Base-by-base conservation (phyloP, 2,329 filamentous ascomycete genomes). In the Neonectria ditissima region DNA sequence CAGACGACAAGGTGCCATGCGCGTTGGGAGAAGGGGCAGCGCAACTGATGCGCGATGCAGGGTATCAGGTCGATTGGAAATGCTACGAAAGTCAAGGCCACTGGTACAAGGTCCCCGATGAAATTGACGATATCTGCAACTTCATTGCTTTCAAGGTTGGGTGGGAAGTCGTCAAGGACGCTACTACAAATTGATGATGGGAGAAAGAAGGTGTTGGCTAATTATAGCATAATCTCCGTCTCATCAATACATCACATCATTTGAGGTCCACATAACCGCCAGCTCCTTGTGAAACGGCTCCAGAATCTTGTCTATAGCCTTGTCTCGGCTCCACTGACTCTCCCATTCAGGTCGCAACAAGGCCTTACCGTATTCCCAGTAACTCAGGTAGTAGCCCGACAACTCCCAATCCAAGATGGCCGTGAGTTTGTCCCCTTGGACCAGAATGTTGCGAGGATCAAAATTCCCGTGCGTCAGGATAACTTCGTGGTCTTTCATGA, bases 1-100 rank as follows among this genome's bases (percentile, higher is more conserved):
- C 68, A 4, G 81, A 85, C 67, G 74, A 76, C 14, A 80, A 82
- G 59, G 75, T 82, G 7, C 73, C 73, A 0, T 52, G 70, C 14
- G 14, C 32, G 3, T 71, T 78, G 11, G 82, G 80, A 1, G 65
- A 79, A 44, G 69, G 64, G 6, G 74, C 79, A 13, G 65, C 65
- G 9, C 41, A n/a, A n/a, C n/a, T n/a, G n/a, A n/a, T n/a, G n/a
- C n/a, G n/a, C n/a, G n/a, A n/a, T n/a, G n/a, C n/a, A n/a, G n/a
- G n/a, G n/a, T n/a, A n/a, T n/a, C n/a, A n/a, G n/a, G n/a, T n/a
- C n/a, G n/a, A n/a, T n/a, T n/a, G n/a, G n/a, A n/a, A n/a, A n/a
- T n/a, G n/a, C n/a, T n/a, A n/a, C n/a, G n/a, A n/a, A n/a, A n/a
- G n/a, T n/a, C n/a, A n/a, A n/a, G n/a, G n/a, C n/a, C n/a, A n/a